These are phyloP conservation scores for Thelonectria blattea DNA, from an alignment of 2,329 filamentous ascomycete genomes.

Conservation along the genomic window DNA sequence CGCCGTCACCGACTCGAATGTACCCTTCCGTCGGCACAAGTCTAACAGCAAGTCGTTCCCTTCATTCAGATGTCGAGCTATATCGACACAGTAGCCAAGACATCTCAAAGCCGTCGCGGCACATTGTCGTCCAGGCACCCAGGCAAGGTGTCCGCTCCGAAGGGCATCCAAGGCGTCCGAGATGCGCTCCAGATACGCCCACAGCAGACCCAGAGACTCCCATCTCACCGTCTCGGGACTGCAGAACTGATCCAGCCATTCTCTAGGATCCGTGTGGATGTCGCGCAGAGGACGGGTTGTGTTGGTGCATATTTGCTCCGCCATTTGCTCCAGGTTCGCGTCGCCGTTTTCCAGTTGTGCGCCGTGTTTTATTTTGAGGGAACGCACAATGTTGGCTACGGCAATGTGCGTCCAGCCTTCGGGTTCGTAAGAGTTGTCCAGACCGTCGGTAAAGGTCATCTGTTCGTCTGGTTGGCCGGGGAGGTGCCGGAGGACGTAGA, in stretches of 20 bases:
- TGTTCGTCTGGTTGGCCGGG: conserved; percentile 10
- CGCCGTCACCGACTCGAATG: conserved; percentile 2
- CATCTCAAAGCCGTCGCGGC: conserved; percentile 1
- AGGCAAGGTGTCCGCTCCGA: neutral
- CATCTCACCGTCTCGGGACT: conserved; percentile 43
- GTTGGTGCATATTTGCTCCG: conserved; percentile 41
- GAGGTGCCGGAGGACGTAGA: conserved; percentile 13
- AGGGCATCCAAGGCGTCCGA: conserved; percentile 9
- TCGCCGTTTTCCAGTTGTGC: neutral
- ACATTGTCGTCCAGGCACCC: neutral
- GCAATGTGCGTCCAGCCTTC: conserved; percentile 9
- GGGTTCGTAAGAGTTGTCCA: neutral
- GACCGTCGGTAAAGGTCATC: neutral
- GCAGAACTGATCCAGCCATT: conserved; percentile 45
- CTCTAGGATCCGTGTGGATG: conserved; percentile 39
- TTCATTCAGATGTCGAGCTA: conserved; percentile 8
- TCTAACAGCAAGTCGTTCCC: conserved; percentile 21
- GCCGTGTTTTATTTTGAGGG: conserved; percentile 1
- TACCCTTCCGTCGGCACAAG: conserved; percentile 12
- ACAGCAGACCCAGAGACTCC: conserved; percentile 47
- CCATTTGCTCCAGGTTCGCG: conserved; percentile 9
- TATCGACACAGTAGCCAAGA: conserved; percentile 10
- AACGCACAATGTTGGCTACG: conserved; percentile 1
- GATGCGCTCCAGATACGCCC: conserved; percentile 22
- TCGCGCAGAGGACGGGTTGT: conserved; percentile 42